A percentile compares a stretch with the other conserved stretches of the same genome.
Conservation (phyloP, 257 asterid species). For the Salvia splendens region DNA sequence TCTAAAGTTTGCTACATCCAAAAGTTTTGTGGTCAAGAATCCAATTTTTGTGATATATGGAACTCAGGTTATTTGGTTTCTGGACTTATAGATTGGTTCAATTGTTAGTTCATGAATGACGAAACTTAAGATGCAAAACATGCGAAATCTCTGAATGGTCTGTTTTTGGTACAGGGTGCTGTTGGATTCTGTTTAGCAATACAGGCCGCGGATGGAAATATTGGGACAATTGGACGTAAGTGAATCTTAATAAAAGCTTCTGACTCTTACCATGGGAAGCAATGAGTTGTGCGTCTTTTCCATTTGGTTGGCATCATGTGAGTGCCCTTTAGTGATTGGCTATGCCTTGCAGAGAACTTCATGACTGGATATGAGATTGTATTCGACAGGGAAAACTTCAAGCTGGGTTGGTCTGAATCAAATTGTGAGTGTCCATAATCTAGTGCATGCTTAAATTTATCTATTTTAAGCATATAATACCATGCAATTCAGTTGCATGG, state of each 20-base stretch:
- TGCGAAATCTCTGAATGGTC: constrained; percentile 30
- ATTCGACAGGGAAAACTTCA: constrained; percentile 73
- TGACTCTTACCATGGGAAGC: constrained; percentile 9
- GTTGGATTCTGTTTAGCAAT: constrained; percentile 86
- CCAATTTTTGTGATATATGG: constrained; percentile 72
- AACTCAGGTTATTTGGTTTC: constrained; percentile 55
- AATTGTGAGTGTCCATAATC: constrained; percentile 60
- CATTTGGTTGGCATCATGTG: constrained; percentile 7
- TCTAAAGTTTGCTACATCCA: constrained; percentile 66
- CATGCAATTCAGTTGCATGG: constrained; percentile 16
- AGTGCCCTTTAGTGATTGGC: constrained; percentile 12
- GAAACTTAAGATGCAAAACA: constrained; percentile 17
- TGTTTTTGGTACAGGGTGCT: constrained; percentile 64
- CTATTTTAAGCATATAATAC: constrained; percentile 21
- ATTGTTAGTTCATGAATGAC: constrained; percentile 22
- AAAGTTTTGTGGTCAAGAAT: constrained; percentile 59
- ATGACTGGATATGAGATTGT: constrained; percentile 79
- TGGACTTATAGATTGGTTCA: constrained; percentile 21
- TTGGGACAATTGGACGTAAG: constrained; percentile 94
- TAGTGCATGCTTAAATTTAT: constrained; percentile 16
- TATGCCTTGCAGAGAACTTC: constrained; percentile 74
- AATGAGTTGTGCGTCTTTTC: constrained; percentile 11
- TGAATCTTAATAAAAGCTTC: constrained; percentile 17
- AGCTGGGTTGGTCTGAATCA: constrained; percentile 76
- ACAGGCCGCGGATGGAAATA: constrained; percentile 52